Base-by-base conservation (phyloP, 805 yeast species). In the Metschnikowia bowlesiae region DNA sequence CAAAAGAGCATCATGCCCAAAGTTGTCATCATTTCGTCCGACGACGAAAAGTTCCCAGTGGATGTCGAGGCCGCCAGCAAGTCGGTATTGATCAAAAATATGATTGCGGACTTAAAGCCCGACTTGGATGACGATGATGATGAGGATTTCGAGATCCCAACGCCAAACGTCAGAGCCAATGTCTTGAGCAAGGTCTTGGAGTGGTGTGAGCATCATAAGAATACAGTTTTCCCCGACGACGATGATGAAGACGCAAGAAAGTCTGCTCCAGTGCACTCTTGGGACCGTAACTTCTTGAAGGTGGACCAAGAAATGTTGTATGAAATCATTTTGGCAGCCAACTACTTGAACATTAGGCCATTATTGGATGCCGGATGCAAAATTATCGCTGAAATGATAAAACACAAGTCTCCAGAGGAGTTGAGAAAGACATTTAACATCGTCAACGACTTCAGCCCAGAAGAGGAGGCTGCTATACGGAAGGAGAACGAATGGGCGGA, bases 191-290 rank as follows among this genome's bases (percentile, higher is more conserved):
- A 90, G 65, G 92, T 92, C n/a, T 75, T 92, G 48, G 96, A 92
- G 65, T 92, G 97, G 95, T 90, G 97, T 62, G 95, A 88, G 63
- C 94, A 92, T 67, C 97, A 92, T 74, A 87, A 85, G 67, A 90
- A 88, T 64, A 80, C 87, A 8, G 75, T 75, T 16, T 84, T 84
- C 68, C 87, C 88, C 16, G 89, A 84, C 54, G 83, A 79, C 44
- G 91, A 85, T 48, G 96, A 89, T 55, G 91, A 86, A 48, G 96
- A 89, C 58, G 80, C 88, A 26, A 83, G 87, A 66, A 88, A 87
- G 64, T 79, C 92, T n/a, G 89, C 90, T 2, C 97, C 96, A 3
- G 89, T 92, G 46, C 92, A 87, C 54, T 90, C 90, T 43, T 92
- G 98, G 98, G 98, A 92, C 70, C 87, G 88, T 67, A 89, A 87